These are phyloP conservation scores for Pueraria montana DNA, from an alignment of 306 rosid genomes.

Conservation along the genomic window DNA sequence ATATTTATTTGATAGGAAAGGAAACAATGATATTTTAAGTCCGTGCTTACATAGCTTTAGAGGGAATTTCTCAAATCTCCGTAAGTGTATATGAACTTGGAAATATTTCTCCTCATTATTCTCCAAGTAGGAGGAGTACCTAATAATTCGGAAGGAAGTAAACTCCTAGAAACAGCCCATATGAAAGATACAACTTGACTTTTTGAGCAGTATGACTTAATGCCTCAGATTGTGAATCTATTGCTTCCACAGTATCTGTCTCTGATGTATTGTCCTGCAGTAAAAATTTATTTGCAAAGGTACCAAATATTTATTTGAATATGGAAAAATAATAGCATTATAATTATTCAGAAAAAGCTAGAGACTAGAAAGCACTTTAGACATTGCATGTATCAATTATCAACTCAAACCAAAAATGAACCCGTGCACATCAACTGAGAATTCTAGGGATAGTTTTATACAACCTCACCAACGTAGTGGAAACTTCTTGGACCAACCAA, in stretches of 20 bases:
- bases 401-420: slow-evolving; percentile 13
- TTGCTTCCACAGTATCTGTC: slow-evolving; percentile 50
- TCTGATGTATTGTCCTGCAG: slow-evolving; percentile 53
- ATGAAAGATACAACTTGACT: slow-evolving; percentile 88
- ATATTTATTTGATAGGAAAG: slow-evolving; percentile 63
- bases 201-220: slow-evolving; percentile 68
- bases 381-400: slow-evolving; percentile 7
- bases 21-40: slow-evolving; percentile 72
- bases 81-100: slow-evolving; percentile 70
- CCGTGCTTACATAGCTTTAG: slow-evolving; percentile 73
- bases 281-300: slow-evolving; percentile 30
- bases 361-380: not conserved
- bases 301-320: slow-evolving; percentile 8
- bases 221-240: slow-evolving; percentile 52
- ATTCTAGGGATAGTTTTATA: not conserved
- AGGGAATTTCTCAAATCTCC: slow-evolving; percentile 81
- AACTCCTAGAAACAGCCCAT: slow-evolving; percentile 91
- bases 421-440: not conserved
- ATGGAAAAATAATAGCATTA: not conserved
- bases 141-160: slow-evolving; percentile 79
- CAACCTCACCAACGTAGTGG: slow-evolving; percentile 21
- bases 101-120: slow-evolving; percentile 77
- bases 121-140: slow-evolving; percentile 86
- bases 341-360: slow-evolving; percentile 6
- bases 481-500: slow-evolving; percentile 29